Evolutionary conservation across 208 protist species (phyloP).

Genomic region (Leishmania amazonensis): DNA sequence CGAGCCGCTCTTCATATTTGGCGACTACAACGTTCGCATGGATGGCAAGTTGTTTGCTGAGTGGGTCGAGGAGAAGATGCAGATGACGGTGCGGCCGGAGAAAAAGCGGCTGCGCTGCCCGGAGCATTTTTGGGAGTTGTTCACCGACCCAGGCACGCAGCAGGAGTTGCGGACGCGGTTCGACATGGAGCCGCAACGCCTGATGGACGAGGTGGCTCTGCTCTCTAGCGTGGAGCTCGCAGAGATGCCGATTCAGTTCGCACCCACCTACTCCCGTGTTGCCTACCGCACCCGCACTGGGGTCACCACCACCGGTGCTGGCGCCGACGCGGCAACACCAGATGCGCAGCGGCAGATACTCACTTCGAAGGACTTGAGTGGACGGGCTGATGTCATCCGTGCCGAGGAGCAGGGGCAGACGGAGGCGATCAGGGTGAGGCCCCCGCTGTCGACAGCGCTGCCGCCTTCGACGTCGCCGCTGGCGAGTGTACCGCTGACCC

Average conservation of each 20-base stretch:
- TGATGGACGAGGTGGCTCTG: constrained; percentile 57
- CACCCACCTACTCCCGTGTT: constrained; percentile 66
- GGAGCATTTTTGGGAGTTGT: constrained; percentile 56
- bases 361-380: not conserved
- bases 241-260: constrained; percentile 68
- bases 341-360: not conserved
- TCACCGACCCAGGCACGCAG: constrained; percentile 21
- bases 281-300: constrained; percentile 16
- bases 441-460: not conserved
- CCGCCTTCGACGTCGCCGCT: not conserved
- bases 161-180: constrained; percentile 36
- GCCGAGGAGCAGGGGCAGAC: not conserved
- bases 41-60: constrained; percentile 43
- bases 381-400: not conserved
- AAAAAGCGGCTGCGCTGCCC: constrained; percentile 53
- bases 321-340: not conserved
- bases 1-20: constrained; percentile 80
- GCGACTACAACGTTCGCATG: constrained; percentile 77
- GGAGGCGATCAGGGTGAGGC: not conserved
- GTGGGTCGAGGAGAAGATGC: constrained; percentile 36
- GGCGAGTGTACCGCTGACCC: constrained; percentile 17
- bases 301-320: not conserved
- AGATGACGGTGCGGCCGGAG: constrained; percentile 43
- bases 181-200: constrained; percentile 51
- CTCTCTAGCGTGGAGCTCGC: constrained; percentile 58